phyloP scores from a whole-genome alignment of 768 basidiomycete genomes.

The Mycena venus region DNA sequence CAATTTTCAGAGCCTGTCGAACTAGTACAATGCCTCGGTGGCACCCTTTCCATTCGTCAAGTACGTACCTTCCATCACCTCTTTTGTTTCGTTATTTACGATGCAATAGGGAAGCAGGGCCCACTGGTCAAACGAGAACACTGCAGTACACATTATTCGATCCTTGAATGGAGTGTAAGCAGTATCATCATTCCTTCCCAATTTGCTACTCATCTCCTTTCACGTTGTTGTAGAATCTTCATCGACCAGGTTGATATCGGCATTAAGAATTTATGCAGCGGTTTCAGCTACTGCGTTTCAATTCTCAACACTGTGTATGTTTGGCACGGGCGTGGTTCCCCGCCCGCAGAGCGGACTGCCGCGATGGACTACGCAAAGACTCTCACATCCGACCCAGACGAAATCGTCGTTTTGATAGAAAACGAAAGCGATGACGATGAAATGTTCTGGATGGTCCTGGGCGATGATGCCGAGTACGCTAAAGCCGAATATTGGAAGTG shows the following conservation, averaged over 20 bases:
- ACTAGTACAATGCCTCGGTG: conserved; percentile 75
- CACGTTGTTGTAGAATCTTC: conserved; percentile 14
- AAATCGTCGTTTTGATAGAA: conserved; percentile 71
- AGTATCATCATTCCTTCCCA: not conserved
- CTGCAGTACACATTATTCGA: conserved; percentile 84
- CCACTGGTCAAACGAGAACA: conserved; percentile 86
- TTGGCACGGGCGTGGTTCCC: conserved; percentile 86
- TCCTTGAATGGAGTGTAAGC: conserved; percentile 53
- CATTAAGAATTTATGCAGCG: conserved; percentile 82
- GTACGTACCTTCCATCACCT: conserved; percentile 50
- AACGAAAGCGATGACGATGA: conserved; percentile 78
- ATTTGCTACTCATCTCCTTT: not conserved
- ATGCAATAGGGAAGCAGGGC: conserved; percentile 70
- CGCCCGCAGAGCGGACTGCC: conserved; percentile 67
- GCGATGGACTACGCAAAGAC: conserved; percentile 71
- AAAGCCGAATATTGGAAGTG: conserved; percentile 89
- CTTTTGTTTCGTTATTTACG: not conserved
- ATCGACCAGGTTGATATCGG: conserved; percentile 51
- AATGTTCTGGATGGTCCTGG: conserved; percentile 90
- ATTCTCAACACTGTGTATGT: conserved; percentile 80
- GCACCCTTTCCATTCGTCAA: conserved; percentile 81
- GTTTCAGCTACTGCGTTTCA: conserved; percentile 85
- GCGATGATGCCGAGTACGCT: conserved; percentile 76
- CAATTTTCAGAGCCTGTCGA: conserved; percentile 77
- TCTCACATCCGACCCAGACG: conserved; percentile 54